Evolutionary conservation across 495 filamentous ascomycete genomes (phyloP).

Genomic region (Penicillium steckii): DNA sequence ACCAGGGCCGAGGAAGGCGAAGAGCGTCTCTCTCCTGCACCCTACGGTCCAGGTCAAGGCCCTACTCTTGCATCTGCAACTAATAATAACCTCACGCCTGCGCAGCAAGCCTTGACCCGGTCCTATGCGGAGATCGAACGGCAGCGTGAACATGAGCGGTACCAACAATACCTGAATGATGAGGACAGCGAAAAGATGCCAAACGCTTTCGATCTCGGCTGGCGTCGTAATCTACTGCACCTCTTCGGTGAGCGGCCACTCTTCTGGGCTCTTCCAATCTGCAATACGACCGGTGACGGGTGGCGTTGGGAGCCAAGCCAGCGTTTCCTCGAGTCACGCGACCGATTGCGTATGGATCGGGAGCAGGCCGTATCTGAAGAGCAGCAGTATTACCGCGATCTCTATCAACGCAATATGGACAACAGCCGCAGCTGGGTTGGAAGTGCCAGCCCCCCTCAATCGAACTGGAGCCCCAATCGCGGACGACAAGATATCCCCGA

Average conservation of each 20-base stretch:
- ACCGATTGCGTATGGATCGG: slow-evolving; percentile 56
- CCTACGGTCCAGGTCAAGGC: slow-evolving; percentile 23
- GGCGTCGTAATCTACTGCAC: slow-evolving; percentile 72
- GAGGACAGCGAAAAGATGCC: slow-evolving; percentile 82
- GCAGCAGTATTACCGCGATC: slow-evolving; percentile 46
- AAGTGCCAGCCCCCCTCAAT: slow-evolving; percentile 10
- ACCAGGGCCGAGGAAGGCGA: slow-evolving; percentile 81
- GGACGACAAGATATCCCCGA: slow-evolving; percentile 52
- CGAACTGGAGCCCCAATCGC: slow-evolving; percentile 36
- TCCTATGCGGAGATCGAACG: slow-evolving; percentile 74
- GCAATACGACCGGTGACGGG: slow-evolving; percentile 86
- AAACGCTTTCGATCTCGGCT: slow-evolving; percentile 89
- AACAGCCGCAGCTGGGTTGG: slow-evolving; percentile 36
- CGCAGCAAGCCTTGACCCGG: slow-evolving; percentile 49
- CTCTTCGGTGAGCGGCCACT: slow-evolving; percentile 72
- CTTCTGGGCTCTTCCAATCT: slow-evolving; percentile 78
- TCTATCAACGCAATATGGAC: slow-evolving; percentile 41
- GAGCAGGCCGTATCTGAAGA: slow-evolving; percentile 53
- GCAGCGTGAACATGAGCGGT: slow-evolving; percentile 67
- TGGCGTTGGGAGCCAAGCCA: slow-evolving; percentile 88
- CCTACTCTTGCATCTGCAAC: slow-evolving; percentile 3
- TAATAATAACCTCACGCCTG: slow-evolving; percentile 29
- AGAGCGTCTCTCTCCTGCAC: slow-evolving; percentile 38
- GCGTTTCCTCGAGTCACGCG: slow-evolving; percentile 66
- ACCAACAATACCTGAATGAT: slow-evolving; percentile 86